Evolutionary conservation across 768 basidiomycete species (phyloP), one percentile per base, ranked within the genome.

Genomic region (Grammothele lineata): DNA sequence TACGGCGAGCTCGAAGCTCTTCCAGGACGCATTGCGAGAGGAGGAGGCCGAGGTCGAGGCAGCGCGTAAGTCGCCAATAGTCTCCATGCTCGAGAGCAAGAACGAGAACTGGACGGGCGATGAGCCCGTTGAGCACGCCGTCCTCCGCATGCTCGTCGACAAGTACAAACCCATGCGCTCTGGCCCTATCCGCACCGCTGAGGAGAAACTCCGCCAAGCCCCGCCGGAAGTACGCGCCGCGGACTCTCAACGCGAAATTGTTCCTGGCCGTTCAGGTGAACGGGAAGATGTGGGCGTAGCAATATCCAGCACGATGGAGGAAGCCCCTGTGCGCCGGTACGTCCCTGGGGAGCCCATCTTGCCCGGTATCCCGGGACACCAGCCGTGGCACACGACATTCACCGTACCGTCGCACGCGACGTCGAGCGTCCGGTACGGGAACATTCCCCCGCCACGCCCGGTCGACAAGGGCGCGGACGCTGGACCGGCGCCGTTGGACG

Each of bases 81-180:
- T 64, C 43, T 56, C 53, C 42, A 65, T 51, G 24, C 54, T 71
- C 40, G 70, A 76, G 53, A 68, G 65, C 39, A 71, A 77, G 55
- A 68, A 83, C 26, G 70, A 76, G 47, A 83, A 89, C 59, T 91
- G 87, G 90, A 77, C 76, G 1, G 87, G 87, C 0, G 86, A 92
- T 10, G 90, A 92, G 63, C 70, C 74, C 6, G 70, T 78, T 1
- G 69, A 80, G 43, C 82, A 87, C 65, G 76, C 81, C 0, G 82
- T 92, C 1, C 70, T 90, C 15, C 77, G 89, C 18, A 92, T 94
- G 87, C 74, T 92, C 5, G 74, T 91, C 26, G 90, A 92, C 70
- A 86, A 88, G 61, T 83, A 92, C 70, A 91, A 87, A 64, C 88
- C 90, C 1, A 65, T 91, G 26, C 74, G 87, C n/a, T 75, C 70